Evolutionary conservation across 768 basidiomycete genomes (phyloP).

Genomic region (Auriscalpium orientale): DNA sequence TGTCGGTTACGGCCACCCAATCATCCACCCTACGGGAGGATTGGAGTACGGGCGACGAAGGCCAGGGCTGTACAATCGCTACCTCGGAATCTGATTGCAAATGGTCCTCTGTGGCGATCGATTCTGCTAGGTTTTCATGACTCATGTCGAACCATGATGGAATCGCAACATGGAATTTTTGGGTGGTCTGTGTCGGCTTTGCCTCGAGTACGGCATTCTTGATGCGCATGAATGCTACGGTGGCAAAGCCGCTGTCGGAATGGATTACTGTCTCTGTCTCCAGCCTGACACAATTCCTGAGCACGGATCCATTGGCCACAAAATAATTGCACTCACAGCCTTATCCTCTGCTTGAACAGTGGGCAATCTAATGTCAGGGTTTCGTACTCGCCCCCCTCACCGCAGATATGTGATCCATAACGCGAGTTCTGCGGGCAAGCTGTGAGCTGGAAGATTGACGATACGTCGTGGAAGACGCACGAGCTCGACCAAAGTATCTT

Average conservation of each 20-base stretch:
- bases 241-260: conserved; percentile 75
- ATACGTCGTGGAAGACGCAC: conserved; percentile 31
- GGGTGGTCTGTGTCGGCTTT: conserved; percentile 31
- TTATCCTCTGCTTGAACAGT: conserved; percentile 72
- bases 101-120: neutral
- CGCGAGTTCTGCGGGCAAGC: conserved; percentile 47
- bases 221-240: conserved; percentile 86
- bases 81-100: no score
- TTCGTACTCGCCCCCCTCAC: conserved; percentile 98
- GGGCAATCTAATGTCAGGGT: conserved; percentile 87
- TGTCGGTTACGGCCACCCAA: conserved; percentile 69
- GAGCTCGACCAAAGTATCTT: conserved; percentile 61
- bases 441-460: neutral
- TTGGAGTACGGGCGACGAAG: no score
- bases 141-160: conserved; percentile 50
- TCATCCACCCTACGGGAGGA: conserved; percentile 26
- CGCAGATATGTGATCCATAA: conserved; percentile 91
- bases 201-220: conserved; percentile 54
- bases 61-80: no score
- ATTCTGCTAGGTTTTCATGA: conserved; percentile 13
- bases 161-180: conserved; percentile 20
- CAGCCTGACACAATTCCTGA: conserved; percentile 30
- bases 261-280: conserved; percentile 69
- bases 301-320: neutral
- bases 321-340: conserved; percentile 41